These are phyloP conservation scores for Bipolaris zeicola DNA, from an alignment of 2,329 filamentous ascomycete genomes.

Conservation along the genomic window DNA sequence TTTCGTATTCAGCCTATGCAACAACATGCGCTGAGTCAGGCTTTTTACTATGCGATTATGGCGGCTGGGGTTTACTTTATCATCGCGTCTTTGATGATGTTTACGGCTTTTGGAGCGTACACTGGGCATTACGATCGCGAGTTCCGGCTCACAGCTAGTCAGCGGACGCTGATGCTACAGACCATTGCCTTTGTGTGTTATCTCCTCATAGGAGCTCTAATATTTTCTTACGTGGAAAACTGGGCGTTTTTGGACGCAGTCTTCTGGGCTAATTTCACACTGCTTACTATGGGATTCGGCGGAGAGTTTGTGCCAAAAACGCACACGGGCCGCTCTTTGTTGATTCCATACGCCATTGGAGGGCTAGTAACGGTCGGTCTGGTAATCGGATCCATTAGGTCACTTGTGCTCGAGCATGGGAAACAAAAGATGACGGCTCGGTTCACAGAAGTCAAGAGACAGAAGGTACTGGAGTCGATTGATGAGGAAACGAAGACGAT, in stretches of 20 bases:
- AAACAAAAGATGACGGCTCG: slow-evolving; percentile 58
- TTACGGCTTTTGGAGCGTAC: slow-evolving; percentile 62
- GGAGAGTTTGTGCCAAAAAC: slow-evolving; percentile 57
- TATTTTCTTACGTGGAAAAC: slow-evolving; percentile 56
- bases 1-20: slow-evolving; percentile 52
- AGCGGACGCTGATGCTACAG: slow-evolving; percentile 62
- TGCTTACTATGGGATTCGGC: slow-evolving; percentile 62
- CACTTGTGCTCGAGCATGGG: slow-evolving; percentile 57
- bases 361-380: slow-evolving; percentile 62
- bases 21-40: slow-evolving; percentile 58
- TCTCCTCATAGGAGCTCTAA: slow-evolving; percentile 54
- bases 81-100: slow-evolving; percentile 59
- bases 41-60: slow-evolving; percentile 65
- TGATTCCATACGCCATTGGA: slow-evolving; percentile 62
- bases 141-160: slow-evolving; percentile 61
- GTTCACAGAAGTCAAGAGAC: slow-evolving; percentile 56
- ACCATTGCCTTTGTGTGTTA: slow-evolving; percentile 58
- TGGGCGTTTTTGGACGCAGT: slow-evolving; percentile 61
- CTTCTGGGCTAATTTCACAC: slow-evolving; percentile 62
- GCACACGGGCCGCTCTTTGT: slow-evolving; percentile 55
- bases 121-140: slow-evolving; percentile 61
- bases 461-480: slow-evolving; percentile 49
- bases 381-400: slow-evolving; percentile 60
- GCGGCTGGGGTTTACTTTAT: slow-evolving; percentile 63
- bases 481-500: slow-evolving; percentile 51